phyloP scores from a whole-genome alignment of 805 yeast species.

The Candida montana region DNA sequence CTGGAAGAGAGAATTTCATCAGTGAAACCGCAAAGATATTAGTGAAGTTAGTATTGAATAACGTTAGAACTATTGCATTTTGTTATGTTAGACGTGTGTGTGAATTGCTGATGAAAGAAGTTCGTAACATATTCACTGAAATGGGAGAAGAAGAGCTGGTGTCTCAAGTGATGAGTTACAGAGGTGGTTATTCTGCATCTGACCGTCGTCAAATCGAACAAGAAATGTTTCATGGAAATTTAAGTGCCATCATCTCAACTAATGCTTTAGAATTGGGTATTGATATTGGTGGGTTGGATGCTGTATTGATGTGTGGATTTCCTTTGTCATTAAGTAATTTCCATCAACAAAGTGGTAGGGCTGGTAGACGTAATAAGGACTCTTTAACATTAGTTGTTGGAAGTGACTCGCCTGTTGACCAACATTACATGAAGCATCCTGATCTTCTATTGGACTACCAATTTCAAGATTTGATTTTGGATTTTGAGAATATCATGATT shows the following conservation, averaged over 20 bases:
- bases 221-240: constrained; percentile 83
- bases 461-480: constrained; percentile 54
- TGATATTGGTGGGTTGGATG: constrained; percentile 89
- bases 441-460: constrained; percentile 48
- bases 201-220: constrained; percentile 86
- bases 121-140: constrained; percentile 48
- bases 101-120: constrained; percentile 82
- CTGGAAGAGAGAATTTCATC: constrained; percentile 66
- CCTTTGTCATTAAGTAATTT: constrained; percentile 83
- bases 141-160: constrained; percentile 39
- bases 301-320: constrained; percentile 88
- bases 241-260: constrained; percentile 87
- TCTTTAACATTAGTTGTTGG: constrained; percentile 83
- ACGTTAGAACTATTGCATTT: constrained; percentile 81
- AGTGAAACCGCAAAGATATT: constrained; percentile 72
- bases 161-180: constrained; percentile 79
- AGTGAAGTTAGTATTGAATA: constrained; percentile 55
- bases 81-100: constrained; percentile 84
- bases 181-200: constrained; percentile 89
- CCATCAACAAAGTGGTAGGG: constrained; percentile 96
- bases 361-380: constrained; percentile 84
- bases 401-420: constrained; percentile 80
- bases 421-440: constrained; percentile 70
- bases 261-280: constrained; percentile 95
- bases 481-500: constrained; percentile 55